Evolutionary conservation across 2,329 filamentous ascomycete species (phyloP), one percentile per base, ranked within the genome.

Genomic region (Ceratocystis lukuohia): DNA sequence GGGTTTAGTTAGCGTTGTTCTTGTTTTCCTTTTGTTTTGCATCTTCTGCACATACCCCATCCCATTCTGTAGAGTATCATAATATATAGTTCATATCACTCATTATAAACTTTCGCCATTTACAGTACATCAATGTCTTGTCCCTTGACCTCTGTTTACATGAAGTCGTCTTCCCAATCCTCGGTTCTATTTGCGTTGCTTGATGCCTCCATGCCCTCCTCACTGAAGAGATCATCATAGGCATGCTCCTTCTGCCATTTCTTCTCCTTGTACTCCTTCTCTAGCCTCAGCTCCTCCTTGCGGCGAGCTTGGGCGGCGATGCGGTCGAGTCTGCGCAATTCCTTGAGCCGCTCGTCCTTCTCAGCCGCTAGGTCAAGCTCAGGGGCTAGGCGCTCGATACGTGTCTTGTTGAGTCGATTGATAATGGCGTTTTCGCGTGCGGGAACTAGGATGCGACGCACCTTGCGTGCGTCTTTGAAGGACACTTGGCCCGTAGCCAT

Each of bases 401-500:
- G 91, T 45, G 94, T 99, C 82, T 97, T 99, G 80, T 96, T 97
- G 70, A 99, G 84, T n/a, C 94, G 86, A 78, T 99, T 99, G 78
- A 99, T 85, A 72, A 96, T 91, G 62, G 86, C 79, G 75, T 99
- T 99, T 74, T 95, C 89, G 64, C 93, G 84, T 73, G 87, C 82
- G 10, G 85, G 75, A 17, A 99, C 88, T 67, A 95, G 84, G 67
- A 96, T 79, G 71, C 87, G 87, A 77, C 88, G 92, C 70, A 96
- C 91, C 77, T 87, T 87, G 72, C 90, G 91, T 50, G 82, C 83
- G 76, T 96, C 90, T 74, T 96, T 92, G 80, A 97, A 99, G 69
- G 89, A 88, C 65, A 99, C 94, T 74, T 99, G 94, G 25, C 94
- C 94, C 2, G 88, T 87, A 20, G 90, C 92, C 94, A 99, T 99